Evolutionary conservation across 1,284 basidiomycete species (phyloP).

Genomic region (Pyrrhoderma noxium): DNA sequence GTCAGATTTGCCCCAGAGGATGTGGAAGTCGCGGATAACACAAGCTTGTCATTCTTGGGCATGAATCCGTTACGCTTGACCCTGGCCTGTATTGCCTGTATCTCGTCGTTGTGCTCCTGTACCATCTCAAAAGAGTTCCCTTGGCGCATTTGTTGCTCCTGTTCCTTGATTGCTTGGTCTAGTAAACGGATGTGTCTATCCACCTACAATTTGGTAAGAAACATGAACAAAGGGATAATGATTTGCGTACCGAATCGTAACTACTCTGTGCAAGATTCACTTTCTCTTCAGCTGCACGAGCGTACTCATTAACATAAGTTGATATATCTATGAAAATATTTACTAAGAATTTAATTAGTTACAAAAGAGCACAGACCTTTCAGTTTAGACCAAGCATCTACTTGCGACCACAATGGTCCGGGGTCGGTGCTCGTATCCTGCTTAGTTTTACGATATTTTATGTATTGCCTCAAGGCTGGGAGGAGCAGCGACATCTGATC

Average conservation of each 20-base stretch:
- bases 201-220: constrained; percentile 32
- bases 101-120: not conserved
- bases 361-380: too few relatives aligned
- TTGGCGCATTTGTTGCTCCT: constrained; percentile 24
- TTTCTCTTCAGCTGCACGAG: constrained; percentile 65
- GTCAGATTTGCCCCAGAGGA: too few relatives aligned
- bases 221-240: not conserved
- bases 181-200: constrained; percentile 67
- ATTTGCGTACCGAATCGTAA: constrained; percentile 50
- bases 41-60: too few relatives aligned
- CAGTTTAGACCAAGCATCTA: too few relatives aligned
- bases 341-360: too few relatives aligned
- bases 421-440: too few relatives aligned
- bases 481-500: constrained; percentile 21
- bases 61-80: not conserved
- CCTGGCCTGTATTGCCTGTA: not conserved
- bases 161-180: constrained; percentile 68
- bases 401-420: too few relatives aligned
- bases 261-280: constrained; percentile 62
- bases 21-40: too few relatives aligned
- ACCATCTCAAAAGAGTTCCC: not conserved
- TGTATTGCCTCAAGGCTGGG: not conserved
- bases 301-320: constrained; percentile 45
- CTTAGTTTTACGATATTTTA: not conserved
- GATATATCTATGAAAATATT: constrained; percentile 6